Base-by-base conservation (phyloP, 2,329 filamentous ascomycete genomes). In the Pseudogymnoascus destructans region DNA sequence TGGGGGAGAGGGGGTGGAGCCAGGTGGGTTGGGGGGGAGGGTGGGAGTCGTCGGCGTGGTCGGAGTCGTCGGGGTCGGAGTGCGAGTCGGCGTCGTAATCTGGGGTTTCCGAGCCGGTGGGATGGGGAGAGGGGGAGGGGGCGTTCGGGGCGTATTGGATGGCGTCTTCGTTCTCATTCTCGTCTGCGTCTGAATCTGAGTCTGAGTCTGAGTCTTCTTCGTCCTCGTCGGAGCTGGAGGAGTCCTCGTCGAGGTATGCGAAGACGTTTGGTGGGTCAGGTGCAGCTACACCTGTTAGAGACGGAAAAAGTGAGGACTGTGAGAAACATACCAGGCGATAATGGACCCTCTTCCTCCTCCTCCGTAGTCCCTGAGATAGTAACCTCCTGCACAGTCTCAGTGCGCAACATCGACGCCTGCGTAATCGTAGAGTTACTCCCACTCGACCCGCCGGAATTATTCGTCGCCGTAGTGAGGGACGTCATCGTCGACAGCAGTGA, bases 391-490 rank as follows among this genome's bases (percentile, higher is more conserved):
- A 23, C 38, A 3, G 38, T 23, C 13, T 42, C 38, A 3, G 30
- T 58, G 15, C 30, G 33, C 32, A 42, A 58, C 30, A 27, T 58
- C 27, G 57, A 58, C 46, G 57, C 57, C 38, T 58, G 57, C 25
- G 38, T 58, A 17, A 55, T 55, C n/a, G 32, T 46, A 8, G 73
- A 72, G 59, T 69, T 70, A 61, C 73, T 75, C 30, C 70, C 71
- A 59, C 69, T 74, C 7, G 73, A 74, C 55, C 69, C 68, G 32
- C 68, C 69, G 0, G 72, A 73, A 9, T 70, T 69, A 57, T 66
- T 70, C 2, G 69, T 70, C 21, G 63, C 62, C 1, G 64, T 65
- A 0, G 69, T 66, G 8, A 67, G 42, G 35, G 62, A 65, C 4
- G 69, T 71, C 5, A 68, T 58, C 25, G 63, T 65, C 2, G 70